Evolutionary conservation across 768 basidiomycete genomes (phyloP).

Genomic region (Serpula lacrymans): DNA sequence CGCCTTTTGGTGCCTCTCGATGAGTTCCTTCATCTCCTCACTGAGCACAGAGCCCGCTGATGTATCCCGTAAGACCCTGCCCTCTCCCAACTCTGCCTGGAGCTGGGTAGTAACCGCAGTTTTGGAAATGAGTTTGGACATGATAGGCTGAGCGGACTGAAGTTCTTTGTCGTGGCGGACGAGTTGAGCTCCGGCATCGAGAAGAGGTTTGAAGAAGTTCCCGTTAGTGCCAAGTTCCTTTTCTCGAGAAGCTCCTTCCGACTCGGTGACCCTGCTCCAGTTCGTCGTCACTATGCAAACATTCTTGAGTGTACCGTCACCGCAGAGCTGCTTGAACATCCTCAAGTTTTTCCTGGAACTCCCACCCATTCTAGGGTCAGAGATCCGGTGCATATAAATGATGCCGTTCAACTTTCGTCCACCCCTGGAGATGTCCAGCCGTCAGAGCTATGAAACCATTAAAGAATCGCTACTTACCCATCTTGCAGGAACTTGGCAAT

Average conservation of each 20-base stretch:
- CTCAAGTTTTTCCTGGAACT: constrained; percentile 49
- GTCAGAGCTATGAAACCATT: neutral
- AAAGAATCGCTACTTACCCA: constrained; percentile 18
- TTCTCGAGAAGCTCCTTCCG: constrained; percentile 42
- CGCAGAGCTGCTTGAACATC: constrained; percentile 52
- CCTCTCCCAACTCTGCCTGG: constrained; percentile 51
- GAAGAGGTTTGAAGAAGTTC: constrained; percentile 50
- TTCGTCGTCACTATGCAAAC: constrained; percentile 53
- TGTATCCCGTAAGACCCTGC: constrained; percentile 47
- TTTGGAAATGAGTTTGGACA: constrained; percentile 39
- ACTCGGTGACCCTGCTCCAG: constrained; percentile 43
- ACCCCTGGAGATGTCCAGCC: constrained; percentile 17
- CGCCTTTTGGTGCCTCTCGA: constrained; percentile 45
- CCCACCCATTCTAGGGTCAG: constrained; percentile 47
- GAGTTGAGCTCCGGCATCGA: constrained; percentile 46
- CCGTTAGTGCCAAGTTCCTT: constrained; percentile 37
- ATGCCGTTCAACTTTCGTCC: constrained; percentile 46
- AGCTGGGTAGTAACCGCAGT: constrained; percentile 45
- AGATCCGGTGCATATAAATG: constrained; percentile 55
- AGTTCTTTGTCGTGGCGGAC: constrained; percentile 39
- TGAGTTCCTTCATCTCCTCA: constrained; percentile 46
- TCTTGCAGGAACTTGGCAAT: constrained; percentile 39
- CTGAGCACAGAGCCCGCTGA: constrained; percentile 51
- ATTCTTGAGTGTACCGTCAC: constrained; percentile 44
- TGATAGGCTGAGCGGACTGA: constrained; percentile 38